Evolutionary conservation across 331 rosid species (phyloP).

Genomic region (Rhamnella rubrinervis): DNA sequence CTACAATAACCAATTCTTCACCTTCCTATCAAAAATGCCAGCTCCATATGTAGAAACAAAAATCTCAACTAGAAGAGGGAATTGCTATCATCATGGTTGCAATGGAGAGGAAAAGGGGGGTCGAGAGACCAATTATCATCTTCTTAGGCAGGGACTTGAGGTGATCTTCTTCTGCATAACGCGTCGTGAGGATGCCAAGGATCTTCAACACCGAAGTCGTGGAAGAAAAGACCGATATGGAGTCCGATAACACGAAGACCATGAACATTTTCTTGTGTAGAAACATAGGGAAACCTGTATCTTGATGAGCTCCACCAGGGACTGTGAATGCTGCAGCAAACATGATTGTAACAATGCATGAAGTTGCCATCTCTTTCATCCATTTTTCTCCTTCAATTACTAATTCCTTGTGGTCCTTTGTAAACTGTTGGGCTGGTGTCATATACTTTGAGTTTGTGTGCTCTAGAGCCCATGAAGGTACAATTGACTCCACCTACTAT

Average conservation of each 20-base stretch:
- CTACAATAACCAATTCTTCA: no score
- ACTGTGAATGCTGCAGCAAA: constrained; percentile 20
- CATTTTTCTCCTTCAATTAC: constrained; percentile 25
- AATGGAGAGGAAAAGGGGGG: constrained; percentile 10
- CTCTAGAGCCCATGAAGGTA: not conserved
- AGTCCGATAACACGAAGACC: constrained; percentile 1
- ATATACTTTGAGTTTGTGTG: not conserved
- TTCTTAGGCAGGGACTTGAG: constrained; percentile 10
- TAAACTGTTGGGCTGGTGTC: constrained; percentile 1
- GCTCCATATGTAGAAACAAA: no score
- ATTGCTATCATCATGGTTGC: constrained; percentile 9
- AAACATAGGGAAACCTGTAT: not conserved
- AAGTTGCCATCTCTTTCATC: constrained; percentile 29
- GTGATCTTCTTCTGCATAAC: constrained; percentile 14
- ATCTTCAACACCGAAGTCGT: constrained; percentile 16
- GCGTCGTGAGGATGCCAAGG: constrained; percentile 10
- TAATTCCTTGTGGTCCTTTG: constrained; percentile 4
- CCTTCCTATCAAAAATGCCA: no score
- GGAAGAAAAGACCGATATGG: not conserved
- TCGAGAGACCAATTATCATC: constrained; percentile 6
- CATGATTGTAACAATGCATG: constrained; percentile 14
- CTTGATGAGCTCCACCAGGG: not conserved
- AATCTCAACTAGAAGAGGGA: no score
- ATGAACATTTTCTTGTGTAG: not conserved
- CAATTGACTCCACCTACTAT: not conserved